Base-by-base conservation (phyloP, 768 basidiomycete genomes). In the Russula brevipes region DNA sequence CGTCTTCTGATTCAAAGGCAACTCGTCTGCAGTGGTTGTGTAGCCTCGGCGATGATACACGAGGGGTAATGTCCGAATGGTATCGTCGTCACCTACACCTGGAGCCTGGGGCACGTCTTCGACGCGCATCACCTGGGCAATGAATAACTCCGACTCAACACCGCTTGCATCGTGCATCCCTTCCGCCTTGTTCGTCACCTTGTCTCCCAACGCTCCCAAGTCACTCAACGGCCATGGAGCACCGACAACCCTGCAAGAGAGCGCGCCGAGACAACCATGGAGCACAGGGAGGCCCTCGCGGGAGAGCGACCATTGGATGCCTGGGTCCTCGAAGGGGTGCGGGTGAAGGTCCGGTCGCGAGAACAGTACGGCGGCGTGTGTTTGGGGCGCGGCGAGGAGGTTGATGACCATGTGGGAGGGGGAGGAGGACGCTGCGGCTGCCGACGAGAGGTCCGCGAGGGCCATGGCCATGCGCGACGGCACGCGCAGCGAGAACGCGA, bases 401-500 rank as follows among this genome's bases (percentile, higher is more conserved):
- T 94, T 94, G 62, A 97, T 77, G 55, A 90, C 83, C 80, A 96
- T 80, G 69, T 87, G 85, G 0, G 80, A 73, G 4, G 72, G 60
- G 14, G 68, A 53, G 24, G 59, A 59, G 14, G 68, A 52, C 2
- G 49, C 50, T 24, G 62, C 41, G 62, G 64, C 54, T 33, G 61
- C 42, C 63, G 64, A 68, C 1, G 77, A 58, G 57, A 68, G 59
- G 39, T 76, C 75, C 9, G 65, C 63, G 33, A 90, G 79, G 0
- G 83, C 76, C 2, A 79, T 75, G 0, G 94, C 93, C 85, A 96
- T 90, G 4, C 93, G 81, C 0, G 94, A 96, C 4, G 95, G 95
- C 17, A 93, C 80, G 39, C 93, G 88, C 19, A 98, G 81, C 17
- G 94, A 88, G 73, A 98, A 98, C 0, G 92, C 82, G 70, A 98